A percentile compares a stretch with the other conserved stretches of the same genome.
phyloP scores from a whole-genome alignment of 2,329 filamentous ascomycete species.

The Verticillium tricorpus region DNA sequence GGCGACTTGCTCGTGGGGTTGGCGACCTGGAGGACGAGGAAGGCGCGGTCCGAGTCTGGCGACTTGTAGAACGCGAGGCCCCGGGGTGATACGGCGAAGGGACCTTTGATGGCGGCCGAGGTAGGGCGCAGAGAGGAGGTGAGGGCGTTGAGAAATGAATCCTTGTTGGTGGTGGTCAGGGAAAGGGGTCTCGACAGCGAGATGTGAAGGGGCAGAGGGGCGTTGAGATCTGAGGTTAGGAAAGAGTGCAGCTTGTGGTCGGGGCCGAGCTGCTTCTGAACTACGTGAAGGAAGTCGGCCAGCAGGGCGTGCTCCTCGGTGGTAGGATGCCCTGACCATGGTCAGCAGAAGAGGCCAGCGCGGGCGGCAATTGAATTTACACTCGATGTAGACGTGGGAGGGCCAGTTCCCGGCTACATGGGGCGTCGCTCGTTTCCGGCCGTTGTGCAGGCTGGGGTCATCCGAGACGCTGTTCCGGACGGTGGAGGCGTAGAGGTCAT shows the following conservation, averaged over 20 bases:
- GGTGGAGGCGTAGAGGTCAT: slow-evolving; percentile 83
- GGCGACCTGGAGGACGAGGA: slow-evolving; percentile 71
- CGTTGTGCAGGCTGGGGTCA: slow-evolving; percentile 79
- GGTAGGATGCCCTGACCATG: slow-evolving; percentile 48
- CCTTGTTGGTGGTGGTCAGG: slow-evolving; percentile 68
- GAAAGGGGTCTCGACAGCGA: slow-evolving; percentile 81
- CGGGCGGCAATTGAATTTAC: slow-evolving; percentile 49
- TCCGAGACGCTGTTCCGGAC: slow-evolving; percentile 74
- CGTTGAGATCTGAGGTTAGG: slow-evolving; percentile 71
- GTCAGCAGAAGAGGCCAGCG: slow-evolving; percentile 3
- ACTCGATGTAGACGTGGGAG: slow-evolving; percentile 88
- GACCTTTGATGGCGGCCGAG: not conserved
- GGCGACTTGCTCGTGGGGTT: not conserved
- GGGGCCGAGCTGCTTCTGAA: slow-evolving; percentile 26
- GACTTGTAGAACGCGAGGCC: slow-evolving; percentile 46
- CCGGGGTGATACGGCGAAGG: slow-evolving; percentile 33
- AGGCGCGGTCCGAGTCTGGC: slow-evolving; percentile 66
- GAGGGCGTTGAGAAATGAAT: slow-evolving; percentile 59
- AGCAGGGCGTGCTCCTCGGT: slow-evolving; percentile 43
- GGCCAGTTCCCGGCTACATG: slow-evolving; percentile 91
- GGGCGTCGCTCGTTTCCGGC: slow-evolving; percentile 74
- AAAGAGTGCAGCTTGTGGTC: slow-evolving; percentile 57
- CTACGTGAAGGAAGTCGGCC: slow-evolving; percentile 31
- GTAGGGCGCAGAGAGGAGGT: slow-evolving; percentile 29
- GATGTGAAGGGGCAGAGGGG: slow-evolving; percentile 79